These are phyloP conservation scores for Aphanocladium album DNA, from an alignment of 2,329 filamentous ascomycete genomes.

Conservation along the genomic window DNA sequence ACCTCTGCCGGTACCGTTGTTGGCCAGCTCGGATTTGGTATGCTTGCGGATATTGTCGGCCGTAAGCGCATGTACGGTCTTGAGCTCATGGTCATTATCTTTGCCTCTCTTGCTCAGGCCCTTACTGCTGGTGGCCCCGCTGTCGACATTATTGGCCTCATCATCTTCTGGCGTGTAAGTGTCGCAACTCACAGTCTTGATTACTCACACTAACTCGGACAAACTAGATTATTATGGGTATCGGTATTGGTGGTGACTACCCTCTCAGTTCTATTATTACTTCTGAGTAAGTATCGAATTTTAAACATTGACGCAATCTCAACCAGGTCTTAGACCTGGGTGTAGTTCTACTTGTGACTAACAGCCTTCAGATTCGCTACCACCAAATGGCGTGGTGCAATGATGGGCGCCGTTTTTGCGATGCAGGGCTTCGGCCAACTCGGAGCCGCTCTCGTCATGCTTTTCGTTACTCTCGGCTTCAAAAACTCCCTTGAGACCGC, in stretches of 20 bases:
- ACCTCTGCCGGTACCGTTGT: conserved; percentile 80
- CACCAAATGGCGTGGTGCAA: conserved; percentile 78
- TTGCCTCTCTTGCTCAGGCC: conserved; percentile 68
- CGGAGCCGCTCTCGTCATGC: conserved; percentile 66
- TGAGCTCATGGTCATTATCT: conserved; percentile 75
- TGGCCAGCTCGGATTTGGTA: conserved; percentile 76
- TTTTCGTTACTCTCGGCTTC: conserved; percentile 70
- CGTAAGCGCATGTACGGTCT: conserved; percentile 70
- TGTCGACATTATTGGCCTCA: conserved; percentile 58
- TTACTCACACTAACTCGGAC: neutral
- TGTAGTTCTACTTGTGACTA: neutral
- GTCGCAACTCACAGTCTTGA: neutral
- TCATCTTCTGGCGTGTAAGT: conserved; percentile 68
- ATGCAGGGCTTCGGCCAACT: conserved; percentile 86
- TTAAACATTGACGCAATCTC: too few relatives aligned
- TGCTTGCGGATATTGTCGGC: conserved; percentile 70
- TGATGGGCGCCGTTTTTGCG: conserved; percentile 82
- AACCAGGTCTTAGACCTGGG: neutral
- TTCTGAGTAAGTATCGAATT: conserved; percentile 54
- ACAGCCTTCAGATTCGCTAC: conserved; percentile 53
- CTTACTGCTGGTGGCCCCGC: conserved; percentile 59
- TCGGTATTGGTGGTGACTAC: conserved; percentile 55
- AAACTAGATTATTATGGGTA: conserved; percentile 55
- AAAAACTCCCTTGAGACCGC: conserved; percentile 51
- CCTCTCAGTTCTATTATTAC: conserved; percentile 80